Percentiles rank a stretch among this genome's conserved stretches.
phyloP scores from a whole-genome alignment of 352 stramenopile species.

The Hyaloperonospora arabidopsidis region DNA sequence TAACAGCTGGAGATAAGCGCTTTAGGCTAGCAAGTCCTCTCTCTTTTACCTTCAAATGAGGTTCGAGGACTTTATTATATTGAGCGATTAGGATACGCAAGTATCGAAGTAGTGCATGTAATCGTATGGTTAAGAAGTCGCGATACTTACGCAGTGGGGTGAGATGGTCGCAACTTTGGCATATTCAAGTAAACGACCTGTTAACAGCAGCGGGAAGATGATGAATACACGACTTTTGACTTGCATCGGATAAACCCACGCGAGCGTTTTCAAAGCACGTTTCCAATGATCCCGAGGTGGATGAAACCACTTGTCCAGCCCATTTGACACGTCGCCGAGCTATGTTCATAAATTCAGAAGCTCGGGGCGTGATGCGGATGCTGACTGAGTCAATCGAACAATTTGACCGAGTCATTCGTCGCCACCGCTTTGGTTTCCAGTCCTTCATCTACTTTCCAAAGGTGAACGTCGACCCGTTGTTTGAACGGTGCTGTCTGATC shows the following conservation, averaged over 20 bases:
- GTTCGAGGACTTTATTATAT: too few relatives aligned
- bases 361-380: slow-evolving; percentile 32
- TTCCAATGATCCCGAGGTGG: neutral
- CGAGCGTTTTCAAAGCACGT: neutral
- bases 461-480: slow-evolving; percentile 18
- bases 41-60: too few relatives aligned
- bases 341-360: slow-evolving; percentile 43
- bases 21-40: too few relatives aligned
- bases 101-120: too few relatives aligned
- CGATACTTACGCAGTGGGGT: too few relatives aligned
- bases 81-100: too few relatives aligned
- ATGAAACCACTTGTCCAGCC: neutral
- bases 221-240: too few relatives aligned
- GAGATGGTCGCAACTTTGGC: too few relatives aligned
- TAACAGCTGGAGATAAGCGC: neutral
- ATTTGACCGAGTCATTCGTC: slow-evolving; percentile 51
- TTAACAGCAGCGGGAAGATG: too few relatives aligned
- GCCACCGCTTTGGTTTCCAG: slow-evolving; percentile 61
- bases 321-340: slow-evolving; percentile 18
- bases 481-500: slow-evolving; percentile 34
- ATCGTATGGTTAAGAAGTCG: too few relatives aligned
- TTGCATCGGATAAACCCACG: slow-evolving; percentile 22
- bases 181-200: too few relatives aligned
- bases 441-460: slow-evolving; percentile 54
- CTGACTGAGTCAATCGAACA: slow-evolving; percentile 43